A percentile compares a stretch with the other conserved stretches of the same genome.
These are phyloP conservation scores for Nakazawaea pomicola DNA, from an alignment of 805 yeast species.

Conservation along the genomic window DNA sequence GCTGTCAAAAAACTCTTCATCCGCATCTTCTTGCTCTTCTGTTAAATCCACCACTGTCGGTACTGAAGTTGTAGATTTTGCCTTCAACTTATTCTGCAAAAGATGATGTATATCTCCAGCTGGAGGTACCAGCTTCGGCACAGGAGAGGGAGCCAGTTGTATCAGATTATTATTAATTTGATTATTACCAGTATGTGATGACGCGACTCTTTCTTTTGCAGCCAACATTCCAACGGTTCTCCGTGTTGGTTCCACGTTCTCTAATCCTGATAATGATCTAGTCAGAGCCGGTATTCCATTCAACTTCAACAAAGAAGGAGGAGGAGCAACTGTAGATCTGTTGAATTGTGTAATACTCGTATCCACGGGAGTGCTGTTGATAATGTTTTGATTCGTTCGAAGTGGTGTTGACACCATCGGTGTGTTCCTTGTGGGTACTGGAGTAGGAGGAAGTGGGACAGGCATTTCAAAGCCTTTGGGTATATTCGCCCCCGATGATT, in stretches of 20 bases:
- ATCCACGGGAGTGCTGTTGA: not conserved
- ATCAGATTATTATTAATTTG: too few species aligned
- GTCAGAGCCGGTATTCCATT: constrained; percentile 2
- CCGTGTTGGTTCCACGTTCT: constrained; percentile 7
- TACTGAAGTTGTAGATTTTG: not conserved
- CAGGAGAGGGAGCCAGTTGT: too few species aligned
- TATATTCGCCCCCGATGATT: constrained; percentile 6
- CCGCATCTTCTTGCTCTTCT: constrained; percentile 21
- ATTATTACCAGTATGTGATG: not conserved
- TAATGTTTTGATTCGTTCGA: not conserved
- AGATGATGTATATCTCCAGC: not conserved
- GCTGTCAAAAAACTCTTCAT: constrained; percentile 11
- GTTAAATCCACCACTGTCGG: constrained; percentile 10
- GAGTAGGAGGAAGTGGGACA: not conserved
- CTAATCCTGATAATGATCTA: constrained; percentile 8
- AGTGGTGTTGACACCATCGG: not conserved
- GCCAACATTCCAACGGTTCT: constrained; percentile 8
- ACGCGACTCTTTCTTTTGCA: not conserved
- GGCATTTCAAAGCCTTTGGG: constrained; percentile 9
- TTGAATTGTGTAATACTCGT: not conserved
- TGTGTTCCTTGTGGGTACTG: not conserved
- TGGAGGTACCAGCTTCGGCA: not conserved
- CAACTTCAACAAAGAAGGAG: not conserved
- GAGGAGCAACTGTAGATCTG: not conserved
- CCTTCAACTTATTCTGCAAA: constrained; percentile 12